Evolutionary conservation across 306 rosid genomes (phyloP), one percentile per base, ranked within the genome.

Genomic region (Potentilla sterilis): DNA sequence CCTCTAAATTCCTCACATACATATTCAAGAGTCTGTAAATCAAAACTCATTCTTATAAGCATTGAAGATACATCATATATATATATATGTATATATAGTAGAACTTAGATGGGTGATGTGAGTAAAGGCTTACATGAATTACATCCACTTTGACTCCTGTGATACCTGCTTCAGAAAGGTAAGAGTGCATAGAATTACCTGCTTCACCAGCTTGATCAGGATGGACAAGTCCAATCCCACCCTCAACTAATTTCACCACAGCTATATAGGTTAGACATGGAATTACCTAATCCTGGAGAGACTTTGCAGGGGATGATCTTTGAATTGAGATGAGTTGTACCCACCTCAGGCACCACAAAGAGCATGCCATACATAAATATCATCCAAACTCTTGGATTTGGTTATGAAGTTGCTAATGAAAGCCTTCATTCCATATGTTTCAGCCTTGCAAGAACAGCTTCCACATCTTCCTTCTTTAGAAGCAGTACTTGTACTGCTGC

Each of bases 271-370:
- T 93, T 94, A 7, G 38, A 40, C 94, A 93, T 91, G 1, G 97
- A 86, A 18, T 88, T 87, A 48, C 89, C 91, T 48, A 93, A 92
- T 0, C 91, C 89, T 7, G 91, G 88, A 9, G 97, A 88, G 75
- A 85, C 83, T 80, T 86, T 82, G 79, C 96, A 89, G 6, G 94
- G 89, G 16, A 48, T 24, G 46, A 91, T 67, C 52, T 82, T 89
- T 0, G 91, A 78, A 55, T 78, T 51, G 4, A 91, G 81, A 72
- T 85, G 91, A 13, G 98, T 89, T 2, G 96, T 2, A 55, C 91
- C 98, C 97, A 73, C 97, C 98, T 96, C 93, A 94, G 1, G 94
- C 91, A 3, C 98, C 98, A 80, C 91, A 86, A 24, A 91, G 87
- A 48, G 98, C 94, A 72, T 94, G 95, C 96, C 97, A 94, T 37